Evolutionary conservation across 768 basidiomycete species (phyloP), one percentile per base, ranked within the genome.

Genomic region (Trametes gibbosa): DNA sequence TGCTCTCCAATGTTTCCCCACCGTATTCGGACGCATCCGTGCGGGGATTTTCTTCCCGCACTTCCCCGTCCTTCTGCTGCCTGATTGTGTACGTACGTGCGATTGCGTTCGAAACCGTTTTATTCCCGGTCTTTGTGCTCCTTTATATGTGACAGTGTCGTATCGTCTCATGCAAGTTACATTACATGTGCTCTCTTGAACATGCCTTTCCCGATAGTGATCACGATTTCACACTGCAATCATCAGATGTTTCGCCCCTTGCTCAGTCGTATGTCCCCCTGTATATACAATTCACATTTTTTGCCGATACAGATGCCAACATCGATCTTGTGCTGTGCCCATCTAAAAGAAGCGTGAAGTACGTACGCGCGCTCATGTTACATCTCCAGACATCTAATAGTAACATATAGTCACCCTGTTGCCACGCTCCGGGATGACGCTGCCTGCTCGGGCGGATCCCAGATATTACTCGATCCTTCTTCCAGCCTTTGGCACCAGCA

Each of bases 1-100:
- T 67, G 66, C 66, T 70, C 59, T 66, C 65, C 64, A 65, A 70
- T 70, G 66, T 65, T 67, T 27, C 60, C 63, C 27, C 62, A 63
- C 54, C 53, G 62, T 35, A 54, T 53, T 52, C 51, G 52, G 50
- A 61, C 60, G 13, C 45, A 39, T 13, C 21, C 25, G 52, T 57
- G 43, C 35, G 46, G 41, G 54, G n/a, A n/a, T 49, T 56, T 24
- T 16, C 25, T 10, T 48, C 32, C 41, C 46, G 3, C 27, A 25
- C 19, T n/a, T 16, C 46, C 43, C 47, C 23, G 29, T 35, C 32
- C 27, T 47, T 64, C 40, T 23, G 37, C 49, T 52, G 39, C 43
- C 40, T 13, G 45, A 19, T 53, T 41, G 14, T 25, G 29, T 53
- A 48, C 52, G 43, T 21, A 12, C 21, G 51, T 49, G 27, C 47